Percentiles rank a stretch among this genome's conserved stretches.
phyloP scores from a whole-genome alignment of 192 early-diverging fungal genomes.

The Cladochytrium replicatum region DNA sequence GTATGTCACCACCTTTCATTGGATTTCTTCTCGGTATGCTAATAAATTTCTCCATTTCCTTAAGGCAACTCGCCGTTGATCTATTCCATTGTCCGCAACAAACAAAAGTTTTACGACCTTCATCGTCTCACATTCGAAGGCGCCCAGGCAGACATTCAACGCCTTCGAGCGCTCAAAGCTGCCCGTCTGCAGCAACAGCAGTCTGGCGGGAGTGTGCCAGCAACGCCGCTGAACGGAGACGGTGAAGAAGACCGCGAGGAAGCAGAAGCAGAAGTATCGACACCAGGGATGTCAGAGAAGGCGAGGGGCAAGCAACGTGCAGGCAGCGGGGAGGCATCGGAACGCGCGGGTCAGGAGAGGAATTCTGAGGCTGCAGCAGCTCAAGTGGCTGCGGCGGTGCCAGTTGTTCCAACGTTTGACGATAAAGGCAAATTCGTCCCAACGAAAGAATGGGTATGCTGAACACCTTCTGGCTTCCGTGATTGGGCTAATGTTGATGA shows the following conservation, averaged over 20 bases:
- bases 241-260: too few species aligned
- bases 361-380: too few species aligned
- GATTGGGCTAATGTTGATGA: constrained; percentile 9
- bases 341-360: background rate
- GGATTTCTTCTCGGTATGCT: constrained; percentile 3
- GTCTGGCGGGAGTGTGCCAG: too few species aligned
- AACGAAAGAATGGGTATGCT: constrained; percentile 58
- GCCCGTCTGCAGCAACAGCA: constrained; percentile 6
- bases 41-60: background rate
- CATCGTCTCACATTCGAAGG: constrained; percentile 53
- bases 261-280: too few species aligned
- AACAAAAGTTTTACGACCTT: constrained; percentile 59
- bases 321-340: background rate
- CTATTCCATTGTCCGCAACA: constrained; percentile 69
- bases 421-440: constrained; percentile 54
- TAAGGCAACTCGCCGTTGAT: constrained; percentile 73
- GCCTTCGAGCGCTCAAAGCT: constrained; percentile 39
- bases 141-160: constrained; percentile 51
- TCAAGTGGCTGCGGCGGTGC: too few species aligned
- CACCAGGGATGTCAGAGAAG: constrained; percentile 70
- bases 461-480: constrained; percentile 5
- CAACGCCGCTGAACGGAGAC: too few species aligned
- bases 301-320: constrained; percentile 63
- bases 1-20: constrained; percentile 20
- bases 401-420: too few species aligned